Base-by-base conservation (phyloP, 352 stramenopile species). In the Pythium biforme region DNA sequence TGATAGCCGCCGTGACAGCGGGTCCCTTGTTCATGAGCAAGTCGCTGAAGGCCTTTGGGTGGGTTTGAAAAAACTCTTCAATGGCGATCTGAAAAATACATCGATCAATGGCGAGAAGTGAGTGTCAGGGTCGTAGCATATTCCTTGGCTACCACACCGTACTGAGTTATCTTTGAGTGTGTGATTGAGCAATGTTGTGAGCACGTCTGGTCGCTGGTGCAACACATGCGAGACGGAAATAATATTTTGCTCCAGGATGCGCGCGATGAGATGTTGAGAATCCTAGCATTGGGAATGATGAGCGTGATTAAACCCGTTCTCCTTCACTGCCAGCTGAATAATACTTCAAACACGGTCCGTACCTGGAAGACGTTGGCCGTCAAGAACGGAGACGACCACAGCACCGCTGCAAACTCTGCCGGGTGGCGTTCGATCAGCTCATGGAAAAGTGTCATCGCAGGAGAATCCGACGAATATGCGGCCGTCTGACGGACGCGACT, bases 221-320 rank as follows among this genome's bases (percentile, higher is more conserved):
- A 93, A 73, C 41, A 81, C 75, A 40, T 89, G 70, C 0, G 83
- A 89, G 37, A 93, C 70, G 12, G 76, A 41, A 47, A 82, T 75
- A n/a, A 88, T 75, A 48, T 93, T 88, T 55, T 91, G 81, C 68
- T 93, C 81, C 17, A 93, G 62, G 14, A 93, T 76, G 3, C 81
- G 76, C 23, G 71, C 78, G 14, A 93, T 73, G 2, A 93, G 58
- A 23, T 76, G 63, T 47, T 83, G 71, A 1, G 77, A 86, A 11
- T 76, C 74, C 79, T 85, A 50, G 29, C 19, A 37, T 46, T 10
- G 58, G 3, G 8, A 12, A 17, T 41, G 5, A 31, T 45, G 46
- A 57, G 14, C 31, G 26, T 17, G 47, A 20, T n/a, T n/a, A n/a
- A n/a, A n/a, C n/a, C n/a, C n/a, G n/a, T n/a, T n/a, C n/a, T n/a